Percentiles rank a stretch among this genome's conserved stretches.
Evolutionary conservation across 1,139 yeast species (phyloP).

Genomic region (Nematodospora anomalae): DNA sequence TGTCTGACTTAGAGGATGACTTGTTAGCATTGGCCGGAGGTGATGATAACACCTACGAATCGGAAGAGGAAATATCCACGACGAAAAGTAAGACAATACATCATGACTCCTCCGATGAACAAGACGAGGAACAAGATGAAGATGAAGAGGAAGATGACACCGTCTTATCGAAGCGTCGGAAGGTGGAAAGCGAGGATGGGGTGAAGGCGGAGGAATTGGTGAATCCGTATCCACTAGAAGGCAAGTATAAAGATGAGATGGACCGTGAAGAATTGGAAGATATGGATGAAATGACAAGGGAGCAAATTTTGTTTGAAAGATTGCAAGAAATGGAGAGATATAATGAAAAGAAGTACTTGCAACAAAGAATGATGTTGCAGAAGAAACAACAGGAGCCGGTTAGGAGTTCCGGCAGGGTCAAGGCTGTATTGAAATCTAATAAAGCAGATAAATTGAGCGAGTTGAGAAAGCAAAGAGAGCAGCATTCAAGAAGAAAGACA

Average conservation of each 20-base stretch:
- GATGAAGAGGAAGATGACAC: constrained; percentile 33
- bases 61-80: constrained; percentile 21
- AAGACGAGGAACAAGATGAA: constrained; percentile 31
- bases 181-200: constrained; percentile 18
- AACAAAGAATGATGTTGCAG: constrained; percentile 71
- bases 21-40: constrained; percentile 89
- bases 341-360: constrained; percentile 78
- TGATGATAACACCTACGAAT: constrained; percentile 33
- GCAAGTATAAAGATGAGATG: constrained; percentile 79
- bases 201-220: constrained; percentile 40
- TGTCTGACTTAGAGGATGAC: constrained; percentile 81
- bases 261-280: constrained; percentile 68
- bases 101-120: constrained; percentile 15
- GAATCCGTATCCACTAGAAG: constrained; percentile 90
- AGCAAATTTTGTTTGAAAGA: constrained; percentile 86
- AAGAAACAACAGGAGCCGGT: constrained; percentile 34
- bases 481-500: constrained; percentile 42
- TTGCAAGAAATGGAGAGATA: constrained; percentile 86
- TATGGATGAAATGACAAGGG: constrained; percentile 91
- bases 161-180: constrained; percentile 18
- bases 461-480: constrained; percentile 82
- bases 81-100: constrained; percentile 21
- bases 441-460: constrained; percentile 68
- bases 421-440: constrained; percentile 25
- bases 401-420: constrained; percentile 22